Conservation (phyloP, 768 basidiomycete genomes). For the Amanita phalloides region DNA sequence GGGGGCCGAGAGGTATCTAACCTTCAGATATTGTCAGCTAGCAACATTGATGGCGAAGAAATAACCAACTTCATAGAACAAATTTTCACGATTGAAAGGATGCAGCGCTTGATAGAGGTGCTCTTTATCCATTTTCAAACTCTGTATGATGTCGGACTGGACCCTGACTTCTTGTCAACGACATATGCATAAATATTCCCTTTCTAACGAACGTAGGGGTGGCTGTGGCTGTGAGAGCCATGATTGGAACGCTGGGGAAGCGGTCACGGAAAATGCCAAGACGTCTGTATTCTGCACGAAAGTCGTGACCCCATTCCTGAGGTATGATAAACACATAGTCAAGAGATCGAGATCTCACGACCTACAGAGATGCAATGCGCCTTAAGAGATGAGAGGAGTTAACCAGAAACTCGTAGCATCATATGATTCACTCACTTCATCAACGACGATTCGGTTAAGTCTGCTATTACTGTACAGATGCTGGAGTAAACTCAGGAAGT, state of each 20-base stretch:
- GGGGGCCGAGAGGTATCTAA: conserved; percentile 50
- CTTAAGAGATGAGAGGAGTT: conserved; percentile 19
- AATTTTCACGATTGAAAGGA: conserved; percentile 72
- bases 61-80: conserved; percentile 67
- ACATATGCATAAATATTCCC: background rate
- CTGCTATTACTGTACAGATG: conserved; percentile 40
- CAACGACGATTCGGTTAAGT: conserved; percentile 68
- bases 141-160: conserved; percentile 60
- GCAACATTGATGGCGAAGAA: background rate
- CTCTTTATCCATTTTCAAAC: conserved; percentile 45
- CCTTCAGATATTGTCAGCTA: conserved; percentile 23
- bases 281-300: conserved; percentile 61
- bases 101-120: conserved; percentile 56
- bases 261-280: conserved; percentile 60
- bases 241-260: conserved; percentile 67
- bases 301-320: conserved; percentile 82
- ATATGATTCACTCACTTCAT: conserved; percentile 42
- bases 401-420: background rate
- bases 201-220: conserved; percentile 43
- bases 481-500: conserved; percentile 42
- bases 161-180: conserved; percentile 34
- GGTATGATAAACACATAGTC: background rate
- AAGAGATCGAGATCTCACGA: background rate
- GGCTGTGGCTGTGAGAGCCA: conserved; percentile 82
- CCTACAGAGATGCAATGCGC: conserved; percentile 77